Base-by-base conservation (phyloP, 2,329 filamentous ascomycete genomes). In the Fusarium gaditjirri region DNA sequence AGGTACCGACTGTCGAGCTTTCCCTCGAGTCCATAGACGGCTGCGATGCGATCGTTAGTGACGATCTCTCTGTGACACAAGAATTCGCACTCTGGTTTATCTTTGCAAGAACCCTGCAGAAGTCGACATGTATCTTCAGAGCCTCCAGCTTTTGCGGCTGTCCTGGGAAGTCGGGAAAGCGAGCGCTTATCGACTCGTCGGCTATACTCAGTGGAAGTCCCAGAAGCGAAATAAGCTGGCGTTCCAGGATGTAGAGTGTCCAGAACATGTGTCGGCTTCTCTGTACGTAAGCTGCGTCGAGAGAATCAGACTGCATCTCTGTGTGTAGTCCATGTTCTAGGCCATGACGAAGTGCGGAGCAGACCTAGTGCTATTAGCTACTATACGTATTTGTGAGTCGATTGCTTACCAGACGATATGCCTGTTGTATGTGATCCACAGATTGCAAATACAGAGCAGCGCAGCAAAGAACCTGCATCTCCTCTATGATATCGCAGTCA, bases 1-100 rank as follows among this genome's bases (percentile, higher is more conserved):
- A 75, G 49, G 47, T 75, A 75, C 12, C 72, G 64, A 56, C 72
- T 75, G 39, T 75, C 73, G 1, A 75, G 70, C n/a, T 75, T 73
- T 11, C 73, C 73, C 29, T 75, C 73, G 3, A 74, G 62, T 5
- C 73, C 73, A 49, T 75, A 75, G 9, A 75, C 73, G 35, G 73
- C 73, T 75, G 19, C 3, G 11, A 17, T 75, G 19, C 3, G 11
- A 17, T 8, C 2, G 17, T 75, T 5, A 69, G 55, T 16, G 33
- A 3, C 8, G 0, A 19, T 16, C 5, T 27, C 2, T 17, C 6
- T 6, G 10, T 6, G 13, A 4, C 25, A 19, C 3, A 14, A 25
- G 25, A 6, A 17, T 7, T 59, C 73, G 3, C 14, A 75, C 73
- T 75, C 17, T 74, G 53, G n/a, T 74, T 62, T 49, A 75, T 75